Percentiles rank a stretch among this genome's conserved stretches.
Conservation (phyloP, 345 rosid species). For the Stellera chamaejasme region DNA sequence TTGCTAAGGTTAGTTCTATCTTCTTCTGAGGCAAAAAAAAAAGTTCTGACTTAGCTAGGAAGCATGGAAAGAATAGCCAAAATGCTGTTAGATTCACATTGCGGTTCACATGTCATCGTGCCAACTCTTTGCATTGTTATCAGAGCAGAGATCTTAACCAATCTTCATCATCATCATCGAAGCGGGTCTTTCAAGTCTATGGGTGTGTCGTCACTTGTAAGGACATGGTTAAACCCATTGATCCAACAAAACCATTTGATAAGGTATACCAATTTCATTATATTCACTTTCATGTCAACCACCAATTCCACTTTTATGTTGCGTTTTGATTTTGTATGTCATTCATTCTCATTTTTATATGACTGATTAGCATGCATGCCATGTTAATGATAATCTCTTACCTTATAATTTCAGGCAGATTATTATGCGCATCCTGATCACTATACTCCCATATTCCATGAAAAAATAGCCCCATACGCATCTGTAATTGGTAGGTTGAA, state of each 20-base stretch:
- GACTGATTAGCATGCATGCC: background rate
- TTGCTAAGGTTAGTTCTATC: constrained; percentile 34
- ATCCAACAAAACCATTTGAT: constrained; percentile 60
- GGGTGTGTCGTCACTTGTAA: constrained; percentile 76
- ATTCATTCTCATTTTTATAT: background rate
- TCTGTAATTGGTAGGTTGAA: constrained; percentile 73
- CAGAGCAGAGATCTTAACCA: constrained; percentile 34
- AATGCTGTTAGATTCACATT: too few species aligned
- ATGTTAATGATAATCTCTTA: background rate
- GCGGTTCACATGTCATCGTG: background rate
- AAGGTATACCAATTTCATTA: constrained; percentile 36
- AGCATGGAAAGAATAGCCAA: too few species aligned
- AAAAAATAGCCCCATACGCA: constrained; percentile 68
- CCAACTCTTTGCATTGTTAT: constrained; percentile 10
- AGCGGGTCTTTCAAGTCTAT: constrained; percentile 69
- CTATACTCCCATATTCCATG: constrained; percentile 69
- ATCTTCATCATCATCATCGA: constrained; percentile 30
- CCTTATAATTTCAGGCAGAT: constrained; percentile 49
- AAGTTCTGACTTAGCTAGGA: too few species aligned
- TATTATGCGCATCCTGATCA: constrained; percentile 93
- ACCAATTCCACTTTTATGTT: constrained; percentile 2
- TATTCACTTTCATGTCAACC: too few species aligned
- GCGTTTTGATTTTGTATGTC: background rate
- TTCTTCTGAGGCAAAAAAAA: too few species aligned
- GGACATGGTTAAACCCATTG: constrained; percentile 74